Conservation (phyloP, 2,329 filamentous ascomycete genomes). For the Colletotrichum sp. region DNA sequence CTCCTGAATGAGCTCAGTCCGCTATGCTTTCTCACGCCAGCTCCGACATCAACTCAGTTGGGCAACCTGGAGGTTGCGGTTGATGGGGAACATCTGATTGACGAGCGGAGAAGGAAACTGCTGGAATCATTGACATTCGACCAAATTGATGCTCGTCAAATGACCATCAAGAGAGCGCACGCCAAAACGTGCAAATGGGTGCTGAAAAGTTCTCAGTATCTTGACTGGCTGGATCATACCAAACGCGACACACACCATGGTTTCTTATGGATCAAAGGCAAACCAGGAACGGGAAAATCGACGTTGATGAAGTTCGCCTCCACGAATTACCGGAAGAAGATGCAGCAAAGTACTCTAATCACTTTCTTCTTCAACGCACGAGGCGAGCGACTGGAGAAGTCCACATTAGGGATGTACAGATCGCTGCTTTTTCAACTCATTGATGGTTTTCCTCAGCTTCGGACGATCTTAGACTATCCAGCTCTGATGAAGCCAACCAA, state of each 20-base stretch:
- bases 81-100: background rate
- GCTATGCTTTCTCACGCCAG: background rate
- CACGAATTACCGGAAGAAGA: background rate
- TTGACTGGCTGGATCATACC: background rate
- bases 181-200: background rate
- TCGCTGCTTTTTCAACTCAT: background rate
- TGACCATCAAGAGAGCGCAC: background rate
- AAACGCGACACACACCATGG: background rate
- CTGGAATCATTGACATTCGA: background rate
- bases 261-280: background rate
- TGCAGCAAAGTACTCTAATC: background rate
- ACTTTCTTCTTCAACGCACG: background rate
- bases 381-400: background rate
- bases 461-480: background rate
- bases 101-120: background rate
- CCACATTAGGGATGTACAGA: background rate
- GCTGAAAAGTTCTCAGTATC: background rate
- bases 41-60: background rate
- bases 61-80: too few relatives aligned
- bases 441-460: background rate
- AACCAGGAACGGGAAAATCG: background rate
- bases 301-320: background rate
- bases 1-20: constrained; percentile 3
- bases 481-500: accelerated
- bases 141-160: background rate